Conservation (phyloP, 345 rosid genomes). For the Mallotus nudiflorus region DNA sequence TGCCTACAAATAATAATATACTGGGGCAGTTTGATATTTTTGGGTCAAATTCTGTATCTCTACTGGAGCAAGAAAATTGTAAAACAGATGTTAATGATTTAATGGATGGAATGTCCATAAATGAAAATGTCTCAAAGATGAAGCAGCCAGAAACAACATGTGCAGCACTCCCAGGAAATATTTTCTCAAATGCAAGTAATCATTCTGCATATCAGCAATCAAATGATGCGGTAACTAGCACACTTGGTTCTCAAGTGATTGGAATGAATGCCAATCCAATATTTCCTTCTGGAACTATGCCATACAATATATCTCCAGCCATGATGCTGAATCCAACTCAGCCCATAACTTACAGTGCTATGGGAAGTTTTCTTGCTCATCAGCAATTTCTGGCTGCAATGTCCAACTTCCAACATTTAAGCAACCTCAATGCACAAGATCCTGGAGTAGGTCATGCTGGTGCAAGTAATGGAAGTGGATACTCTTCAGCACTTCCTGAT, state of each 20-base stretch:
- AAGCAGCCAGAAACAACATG: constrained; percentile 45
- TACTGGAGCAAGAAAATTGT: constrained; percentile 38
- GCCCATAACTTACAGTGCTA: constrained; percentile 60
- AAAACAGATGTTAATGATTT: constrained; percentile 52
- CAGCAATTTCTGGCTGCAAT: constrained; percentile 79
- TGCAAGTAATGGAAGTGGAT: constrained; percentile 42
- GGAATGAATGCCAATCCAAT: constrained; percentile 47
- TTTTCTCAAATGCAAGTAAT: constrained; percentile 44
- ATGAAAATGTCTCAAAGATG: constrained; percentile 39
- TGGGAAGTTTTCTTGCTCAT: constrained; percentile 70
- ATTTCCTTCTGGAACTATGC: constrained; percentile 53
- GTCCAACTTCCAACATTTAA: constrained; percentile 73
- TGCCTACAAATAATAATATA: constrained; percentile 24
- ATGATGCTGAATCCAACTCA: constrained; percentile 70
- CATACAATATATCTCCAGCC: constrained; percentile 62
- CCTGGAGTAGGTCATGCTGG: constrained; percentile 33
- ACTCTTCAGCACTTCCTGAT: constrained; percentile 69
- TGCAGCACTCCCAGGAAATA: constrained; percentile 39
- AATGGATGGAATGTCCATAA: constrained; percentile 67
- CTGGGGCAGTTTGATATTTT: constrained; percentile 65
- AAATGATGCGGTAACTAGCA: constrained; percentile 49
- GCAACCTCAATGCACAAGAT: constrained; percentile 57
- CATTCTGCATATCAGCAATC: constrained; percentile 39
- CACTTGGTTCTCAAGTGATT: constrained; percentile 47
- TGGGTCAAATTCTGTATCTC: constrained; percentile 44